Evolutionary conservation across 192 early-diverging fungal species (phyloP), one percentile per base, ranked within the genome.

Genomic region (Coemansia sp.): DNA sequence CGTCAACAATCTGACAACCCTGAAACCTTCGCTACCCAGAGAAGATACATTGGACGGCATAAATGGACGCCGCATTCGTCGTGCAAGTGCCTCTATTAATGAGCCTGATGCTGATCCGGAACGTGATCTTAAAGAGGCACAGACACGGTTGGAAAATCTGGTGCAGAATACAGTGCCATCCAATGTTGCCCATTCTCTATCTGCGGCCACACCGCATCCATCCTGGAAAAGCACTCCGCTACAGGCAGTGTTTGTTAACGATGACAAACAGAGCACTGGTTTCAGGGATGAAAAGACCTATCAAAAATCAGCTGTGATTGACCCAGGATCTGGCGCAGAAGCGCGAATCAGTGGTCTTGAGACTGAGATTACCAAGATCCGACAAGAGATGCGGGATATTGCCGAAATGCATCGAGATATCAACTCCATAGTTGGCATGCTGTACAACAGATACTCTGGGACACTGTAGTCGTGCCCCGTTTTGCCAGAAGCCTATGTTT

Each of bases 371-470:
- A 25, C 56, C 13, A 58, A 55, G 34, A 67, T 74, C 28, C 66
- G 66, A 21, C 33, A 26, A 13, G 61, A 68, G 23, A 74, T 74
- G 12, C 49, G 58, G 40, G 72, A 60, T 15, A 46, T 74, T 30
- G 61, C 63, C 12, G 63, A 68, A 12, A 65, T 77, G 69, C 75
- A 58, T 13, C 61, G 34, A 40, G 70, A 72, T 43, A 34, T 65
- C 18, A 55, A 39, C 33, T 48, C 60, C 7, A 68, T 74, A 3
- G 58, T 74, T 15, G 34, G 31, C 20, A 34, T 74, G 45, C 62
- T 74, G 43, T 40, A 49, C 25, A 59, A 20, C 31, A 57, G 55
- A 57, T 57, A 57, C n/a, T 34, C 55, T n/a, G 55, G 30, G 30
- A n/a, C 5, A 7, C 13, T 3, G 18, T 34, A 21, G 20, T 8